Evolutionary conservation across 2,329 filamentous ascomycete species (phyloP).

Genomic region (Pestalotiopsis sp.): DNA sequence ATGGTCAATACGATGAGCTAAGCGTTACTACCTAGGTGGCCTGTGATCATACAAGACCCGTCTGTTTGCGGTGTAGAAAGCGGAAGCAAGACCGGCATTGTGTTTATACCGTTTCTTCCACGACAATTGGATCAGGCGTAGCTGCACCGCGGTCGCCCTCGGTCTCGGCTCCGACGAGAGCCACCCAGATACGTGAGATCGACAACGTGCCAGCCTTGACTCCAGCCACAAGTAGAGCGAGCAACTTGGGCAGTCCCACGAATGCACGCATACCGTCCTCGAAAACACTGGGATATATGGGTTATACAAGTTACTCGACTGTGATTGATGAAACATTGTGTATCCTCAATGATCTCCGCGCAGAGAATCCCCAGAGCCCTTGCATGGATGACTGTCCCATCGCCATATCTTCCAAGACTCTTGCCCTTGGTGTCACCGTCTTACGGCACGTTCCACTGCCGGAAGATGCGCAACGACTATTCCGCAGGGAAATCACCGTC

Average conservation of each 20-base stretch:
- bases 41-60: slow-evolving; percentile 41
- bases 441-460: neutral
- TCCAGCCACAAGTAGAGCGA: neutral
- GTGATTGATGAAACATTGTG: slow-evolving; percentile 10
- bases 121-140: slow-evolving; percentile 6
- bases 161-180: slow-evolving; percentile 8
- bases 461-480: slow-evolving; percentile 1
- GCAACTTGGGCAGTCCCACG: slow-evolving; percentile 14
- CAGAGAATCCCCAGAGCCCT: neutral
- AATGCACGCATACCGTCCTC: slow-evolving; percentile 15
- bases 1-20: neutral
- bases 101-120: slow-evolving; percentile 31
- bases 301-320: slow-evolving; percentile 1
- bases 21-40: slow-evolving; percentile 30
- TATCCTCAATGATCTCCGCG: neutral
- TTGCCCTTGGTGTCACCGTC: slow-evolving; percentile 7
- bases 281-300: slow-evolving; percentile 16
- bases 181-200: neutral
- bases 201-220: neutral
- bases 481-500: neutral
- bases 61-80: slow-evolving; percentile 39
- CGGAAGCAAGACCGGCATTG: slow-evolving; percentile 29
- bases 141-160: slow-evolving; percentile 5
- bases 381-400: slow-evolving; percentile 2
- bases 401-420: slow-evolving; percentile 2